Base-by-base conservation (phyloP, 148 eudicot genomes). In the Amaranthus hypochondriacus region DNA sequence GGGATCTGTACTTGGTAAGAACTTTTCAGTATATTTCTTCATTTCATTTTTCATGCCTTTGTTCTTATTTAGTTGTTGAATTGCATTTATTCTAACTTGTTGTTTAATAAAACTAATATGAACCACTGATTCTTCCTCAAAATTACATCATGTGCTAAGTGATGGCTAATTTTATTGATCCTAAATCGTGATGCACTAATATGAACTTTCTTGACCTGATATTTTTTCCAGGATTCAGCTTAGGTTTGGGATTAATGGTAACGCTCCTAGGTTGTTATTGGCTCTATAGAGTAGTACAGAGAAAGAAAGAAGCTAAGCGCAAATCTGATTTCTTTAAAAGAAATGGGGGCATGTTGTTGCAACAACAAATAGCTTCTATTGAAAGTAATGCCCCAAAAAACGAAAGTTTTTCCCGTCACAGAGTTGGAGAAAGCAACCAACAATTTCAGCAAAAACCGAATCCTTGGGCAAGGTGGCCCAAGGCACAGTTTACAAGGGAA, bases 381-480 rank as follows among this genome's bases (percentile, higher is more conserved):
- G 68, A 73, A 43, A 67, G 75, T 50, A 42, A 21, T 11, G 28
- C 62, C 51, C 51, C 67, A 73, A 12, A 61, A 49, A 44, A 62
- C 68, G 21, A 73, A 73, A 73, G 48, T 73, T 48, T 73, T 48
- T 6, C 18, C 75, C 6, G 68, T 62, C 46, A 4, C 68, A 4
- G 75, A 73, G 68, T 44, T 73, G 48, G 39, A 28, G 39, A 28
- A 28, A 28, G 39, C 39, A 2, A 63, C 76, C 5, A 66, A 52
- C 52, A 51, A 62, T 54, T 63, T 74, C 39, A 65, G 46, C 44
- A 68, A 55, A 61, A 64, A 74, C 10, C 56, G 70, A 57, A 67
- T 75, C 6, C 78, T 75, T 54, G 78, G 78, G 48, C 70, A 67
- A 56, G 78, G 78, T 7, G 78, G 78, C 2, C 2, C 70, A 66